Percentiles rank a stretch among this genome's conserved stretches.
phyloP scores from a whole-genome alignment of 352 stramenopile species.

The Phytophthora agathidicida region DNA sequence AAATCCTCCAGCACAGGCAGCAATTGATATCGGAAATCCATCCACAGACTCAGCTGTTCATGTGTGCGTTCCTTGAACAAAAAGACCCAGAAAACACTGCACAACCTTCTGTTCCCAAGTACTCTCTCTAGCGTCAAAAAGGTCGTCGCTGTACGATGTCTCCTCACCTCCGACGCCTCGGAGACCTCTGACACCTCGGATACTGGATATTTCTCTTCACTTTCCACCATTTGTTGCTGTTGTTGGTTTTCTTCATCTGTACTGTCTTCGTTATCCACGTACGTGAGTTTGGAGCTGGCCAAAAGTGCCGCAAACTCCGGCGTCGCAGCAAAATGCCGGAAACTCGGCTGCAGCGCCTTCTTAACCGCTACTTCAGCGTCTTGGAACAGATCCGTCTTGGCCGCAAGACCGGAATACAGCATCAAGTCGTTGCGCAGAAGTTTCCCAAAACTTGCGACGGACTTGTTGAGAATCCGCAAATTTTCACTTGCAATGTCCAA shows the following conservation, averaged over 20 bases:
- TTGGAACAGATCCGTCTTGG: constrained; percentile 79
- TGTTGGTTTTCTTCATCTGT: constrained; percentile 37
- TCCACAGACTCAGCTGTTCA: constrained; percentile 83
- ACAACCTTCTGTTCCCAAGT: constrained; percentile 75
- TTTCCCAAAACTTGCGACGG: constrained; percentile 78
- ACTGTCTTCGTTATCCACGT: constrained; percentile 25
- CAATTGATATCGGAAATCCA: constrained; percentile 80
- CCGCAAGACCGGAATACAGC: constrained; percentile 73
- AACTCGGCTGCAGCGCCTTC: constrained; percentile 71
- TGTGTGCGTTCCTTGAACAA: constrained; percentile 87
- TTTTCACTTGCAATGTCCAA: constrained; percentile 83
- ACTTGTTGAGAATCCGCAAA: constrained; percentile 80
- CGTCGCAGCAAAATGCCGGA: constrained; percentile 63
- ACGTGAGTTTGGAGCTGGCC: constrained; percentile 61
- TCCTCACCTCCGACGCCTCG: constrained; percentile 18
- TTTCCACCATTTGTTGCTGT: constrained; percentile 7
- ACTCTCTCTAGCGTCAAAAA: constrained; percentile 81
- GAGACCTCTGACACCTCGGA: constrained; percentile 17
- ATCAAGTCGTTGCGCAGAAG: constrained; percentile 78
- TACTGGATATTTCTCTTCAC: constrained; percentile 8
- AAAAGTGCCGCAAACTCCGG: constrained; percentile 65
- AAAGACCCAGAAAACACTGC: constrained; percentile 89
- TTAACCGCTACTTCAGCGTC: constrained; percentile 80
- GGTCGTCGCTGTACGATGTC: constrained; percentile 38
- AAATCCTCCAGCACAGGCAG: constrained; percentile 68